These are phyloP conservation scores for Malassezia obtusa DNA, from an alignment of 1,284 basidiomycete genomes.

Conservation along the genomic window DNA sequence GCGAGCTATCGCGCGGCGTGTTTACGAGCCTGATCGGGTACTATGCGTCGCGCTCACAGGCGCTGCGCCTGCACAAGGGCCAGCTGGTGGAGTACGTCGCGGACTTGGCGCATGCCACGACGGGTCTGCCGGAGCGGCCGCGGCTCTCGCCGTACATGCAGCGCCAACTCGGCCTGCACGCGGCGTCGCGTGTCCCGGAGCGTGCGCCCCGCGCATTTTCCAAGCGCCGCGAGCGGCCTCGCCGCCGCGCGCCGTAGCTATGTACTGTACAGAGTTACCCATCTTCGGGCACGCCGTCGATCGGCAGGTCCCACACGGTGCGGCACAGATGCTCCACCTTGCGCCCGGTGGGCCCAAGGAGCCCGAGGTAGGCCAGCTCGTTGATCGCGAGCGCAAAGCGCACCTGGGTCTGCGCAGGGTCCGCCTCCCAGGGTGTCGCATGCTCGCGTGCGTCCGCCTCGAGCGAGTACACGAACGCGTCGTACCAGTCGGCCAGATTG, in stretches of 20 bases:
- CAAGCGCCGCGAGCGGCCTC: too few species aligned
- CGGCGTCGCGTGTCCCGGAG: neutral
- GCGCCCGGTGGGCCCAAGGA: constrained; percentile 30
- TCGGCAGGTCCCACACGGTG: constrained; percentile 35
- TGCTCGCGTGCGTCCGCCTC: constrained; percentile 8
- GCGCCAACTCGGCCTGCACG: neutral
- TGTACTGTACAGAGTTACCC: neutral
- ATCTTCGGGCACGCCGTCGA: neutral
- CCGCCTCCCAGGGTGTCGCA: too few species aligned
- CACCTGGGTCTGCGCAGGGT: constrained; percentile 18
- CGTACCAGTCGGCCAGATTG: constrained; percentile 42
- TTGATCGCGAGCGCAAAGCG: constrained; percentile 39
- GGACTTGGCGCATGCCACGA: neutral
- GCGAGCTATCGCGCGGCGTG: neutral
- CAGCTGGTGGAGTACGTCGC: constrained; percentile 1
- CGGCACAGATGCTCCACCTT: constrained; percentile 38
- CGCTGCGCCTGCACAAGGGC: constrained; percentile 3
- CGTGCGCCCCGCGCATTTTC: neutral
- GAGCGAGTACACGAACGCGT: constrained; percentile 32
- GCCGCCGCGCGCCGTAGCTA: neutral
- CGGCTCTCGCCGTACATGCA: neutral
- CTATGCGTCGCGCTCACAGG: constrained; percentile 17
- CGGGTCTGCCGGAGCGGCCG: neutral
- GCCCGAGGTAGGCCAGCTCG: constrained; percentile 37
- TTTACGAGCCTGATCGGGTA: constrained; percentile 26